A percentile compares a stretch with the other conserved stretches of the same genome.
Evolutionary conservation across 441 rosid species (phyloP).

Genomic region (Populus hybrid): DNA sequence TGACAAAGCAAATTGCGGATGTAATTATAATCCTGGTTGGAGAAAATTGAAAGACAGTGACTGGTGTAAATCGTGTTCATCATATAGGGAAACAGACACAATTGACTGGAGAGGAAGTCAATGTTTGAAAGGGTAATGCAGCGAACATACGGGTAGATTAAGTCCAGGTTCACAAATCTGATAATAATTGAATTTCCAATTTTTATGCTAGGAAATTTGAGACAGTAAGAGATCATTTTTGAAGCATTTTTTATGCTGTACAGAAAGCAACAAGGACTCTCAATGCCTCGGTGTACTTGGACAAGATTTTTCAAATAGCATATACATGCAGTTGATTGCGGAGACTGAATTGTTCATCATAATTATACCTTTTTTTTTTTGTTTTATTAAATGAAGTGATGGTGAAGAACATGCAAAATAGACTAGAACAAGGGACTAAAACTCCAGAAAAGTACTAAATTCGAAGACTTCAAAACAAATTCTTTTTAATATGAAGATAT

Average conservation of each 20-base stretch:
- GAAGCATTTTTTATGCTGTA: background rate
- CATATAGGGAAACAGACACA: too few relatives aligned
- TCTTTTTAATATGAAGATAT: too few relatives aligned
- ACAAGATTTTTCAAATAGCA: background rate
- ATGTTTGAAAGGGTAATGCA: background rate
- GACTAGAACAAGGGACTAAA: too few relatives aligned
- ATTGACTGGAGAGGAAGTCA: background rate
- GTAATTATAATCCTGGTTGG: too few relatives aligned
- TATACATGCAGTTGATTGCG: background rate
- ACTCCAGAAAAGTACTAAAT: too few relatives aligned
- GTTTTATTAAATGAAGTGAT: too few relatives aligned
- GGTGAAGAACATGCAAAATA: too few relatives aligned
- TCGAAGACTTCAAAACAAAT: too few relatives aligned
- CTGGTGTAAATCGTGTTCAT: too few relatives aligned
- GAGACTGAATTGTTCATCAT: background rate
- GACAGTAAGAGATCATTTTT: too few relatives aligned
- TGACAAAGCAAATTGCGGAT: background rate
- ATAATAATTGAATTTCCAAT: background rate
- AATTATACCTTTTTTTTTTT: too few relatives aligned
- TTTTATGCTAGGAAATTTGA: background rate
- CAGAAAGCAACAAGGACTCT: background rate
- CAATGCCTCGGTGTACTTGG: background rate
- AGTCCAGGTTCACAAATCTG: background rate
- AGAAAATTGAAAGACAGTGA: too few relatives aligned
- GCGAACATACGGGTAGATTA: background rate